Evolutionary conservation across 2,329 filamentous ascomycete genomes (phyloP).

Genomic region (Zymoseptoria brevis): DNA sequence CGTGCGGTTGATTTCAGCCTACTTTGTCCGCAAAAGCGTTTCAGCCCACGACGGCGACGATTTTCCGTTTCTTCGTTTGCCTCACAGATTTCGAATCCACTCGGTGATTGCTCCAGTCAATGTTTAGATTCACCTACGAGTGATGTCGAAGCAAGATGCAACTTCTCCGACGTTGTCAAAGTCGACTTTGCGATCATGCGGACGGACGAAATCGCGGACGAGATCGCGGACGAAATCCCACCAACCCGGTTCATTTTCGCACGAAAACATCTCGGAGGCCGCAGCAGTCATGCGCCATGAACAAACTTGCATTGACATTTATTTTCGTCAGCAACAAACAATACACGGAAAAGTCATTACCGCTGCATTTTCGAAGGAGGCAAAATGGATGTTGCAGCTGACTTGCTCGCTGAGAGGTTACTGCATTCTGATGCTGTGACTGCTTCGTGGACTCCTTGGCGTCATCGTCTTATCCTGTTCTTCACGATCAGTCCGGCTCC

Average conservation of each 20-base stretch:
- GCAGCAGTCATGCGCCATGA: neutral
- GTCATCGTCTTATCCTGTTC: constrained; percentile 1
- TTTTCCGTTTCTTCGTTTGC: neutral
- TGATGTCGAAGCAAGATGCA: neutral
- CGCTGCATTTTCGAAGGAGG: neutral
- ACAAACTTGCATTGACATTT: neutral
- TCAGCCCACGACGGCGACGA: neutral
- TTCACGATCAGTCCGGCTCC: neutral
- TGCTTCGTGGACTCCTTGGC: neutral
- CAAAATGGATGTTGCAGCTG: neutral
- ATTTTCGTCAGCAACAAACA: neutral
- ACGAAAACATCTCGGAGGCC: neutral
- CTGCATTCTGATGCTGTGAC: neutral
- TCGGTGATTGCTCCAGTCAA: neutral
- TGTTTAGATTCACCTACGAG: neutral
- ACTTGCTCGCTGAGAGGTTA: neutral
- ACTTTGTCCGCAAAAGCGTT: too few relatives aligned
- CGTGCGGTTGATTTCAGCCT: too few relatives aligned
- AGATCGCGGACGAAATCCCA: neutral
- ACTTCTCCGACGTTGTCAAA: neutral
- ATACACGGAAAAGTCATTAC: neutral
- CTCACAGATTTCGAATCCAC: neutral
- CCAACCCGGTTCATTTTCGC: neutral
- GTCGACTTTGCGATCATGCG: neutral
- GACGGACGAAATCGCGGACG: neutral